A percentile compares a stretch with the other conserved stretches of the same genome.
phyloP scores from a whole-genome alignment of 371 early-diverging fungal genomes.

The Mortierella sp. region DNA sequence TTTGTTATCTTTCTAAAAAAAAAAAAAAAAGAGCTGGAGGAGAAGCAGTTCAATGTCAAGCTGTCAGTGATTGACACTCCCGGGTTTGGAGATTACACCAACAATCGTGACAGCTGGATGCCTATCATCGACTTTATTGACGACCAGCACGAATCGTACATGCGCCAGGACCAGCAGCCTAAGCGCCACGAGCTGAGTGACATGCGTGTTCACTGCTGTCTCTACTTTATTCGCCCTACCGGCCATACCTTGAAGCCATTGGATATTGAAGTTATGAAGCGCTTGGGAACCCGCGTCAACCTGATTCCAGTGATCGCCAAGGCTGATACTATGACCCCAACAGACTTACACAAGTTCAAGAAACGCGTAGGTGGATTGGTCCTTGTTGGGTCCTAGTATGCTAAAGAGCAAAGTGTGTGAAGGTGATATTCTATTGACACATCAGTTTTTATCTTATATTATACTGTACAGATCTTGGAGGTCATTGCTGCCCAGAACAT shows the following conservation, averaged over 20 bases:
- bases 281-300: constrained; percentile 86
- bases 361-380: constrained; percentile 65
- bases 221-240: constrained; percentile 92
- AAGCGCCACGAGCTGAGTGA: constrained; percentile 87
- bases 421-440: no score
- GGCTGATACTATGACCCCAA: constrained; percentile 91
- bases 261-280: constrained; percentile 92
- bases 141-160: constrained; percentile 93
- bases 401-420: no score
- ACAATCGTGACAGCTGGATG: constrained; percentile 93
- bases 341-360: constrained; percentile 86
- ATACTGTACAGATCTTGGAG: constrained; percentile 83
- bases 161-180: constrained; percentile 86
- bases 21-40: constrained; percentile 83
- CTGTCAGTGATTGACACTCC: constrained; percentile 92
- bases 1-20: background rate
- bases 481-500: constrained; percentile 84
- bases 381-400: no score
- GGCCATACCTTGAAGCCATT: constrained; percentile 86
- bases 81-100: constrained; percentile 93
- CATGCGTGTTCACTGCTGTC: constrained; percentile 89
- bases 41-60: constrained; percentile 95
- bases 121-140: constrained; percentile 97
- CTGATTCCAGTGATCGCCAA: constrained; percentile 95
- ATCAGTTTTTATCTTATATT: no score